Evolutionary conservation across 75 land plant species (phyloP).

Genomic region (Isoetes taiwanensis): DNA sequence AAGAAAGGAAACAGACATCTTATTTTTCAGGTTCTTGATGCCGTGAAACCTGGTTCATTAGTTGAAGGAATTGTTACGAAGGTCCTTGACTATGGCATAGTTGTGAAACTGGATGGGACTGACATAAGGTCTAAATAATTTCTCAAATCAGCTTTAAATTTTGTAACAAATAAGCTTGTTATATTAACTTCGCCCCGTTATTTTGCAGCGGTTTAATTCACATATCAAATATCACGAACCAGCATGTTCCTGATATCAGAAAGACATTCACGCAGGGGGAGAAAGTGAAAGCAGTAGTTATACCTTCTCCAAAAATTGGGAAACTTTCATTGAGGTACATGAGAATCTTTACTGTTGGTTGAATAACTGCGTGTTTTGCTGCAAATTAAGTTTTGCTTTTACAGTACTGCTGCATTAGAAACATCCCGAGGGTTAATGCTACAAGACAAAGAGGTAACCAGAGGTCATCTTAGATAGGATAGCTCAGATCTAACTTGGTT

Average conservation of each 20-base stretch:
- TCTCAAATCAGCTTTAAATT: too few species aligned
- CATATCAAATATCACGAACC: conserved; percentile 46
- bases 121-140: conserved; percentile 55
- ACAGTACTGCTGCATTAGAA: too few species aligned
- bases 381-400: too few species aligned
- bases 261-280: conserved; percentile 48
- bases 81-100: conserved; percentile 59
- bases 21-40: conserved; percentile 31
- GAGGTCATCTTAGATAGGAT: too few species aligned
- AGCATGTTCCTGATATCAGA: conserved; percentile 26
- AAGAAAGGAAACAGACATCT: too few species aligned
- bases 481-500: too few species aligned
- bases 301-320: conserved; percentile 43
- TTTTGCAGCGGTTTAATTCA: conserved; percentile 74
- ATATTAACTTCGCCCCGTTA: too few species aligned
- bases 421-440: too few species aligned
- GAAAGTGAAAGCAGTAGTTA: conserved; percentile 65
- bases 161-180: too few species aligned
- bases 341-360: too few species aligned
- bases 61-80: conserved; percentile 52
- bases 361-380: too few species aligned
- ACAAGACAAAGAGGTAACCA: too few species aligned
- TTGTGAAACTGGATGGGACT: conserved; percentile 51
- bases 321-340: conserved; percentile 73
- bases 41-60: conserved; percentile 65